These are phyloP conservation scores for Pichia sp. DNA, from an alignment of 1,139 yeast species.

Conservation along the genomic window DNA sequence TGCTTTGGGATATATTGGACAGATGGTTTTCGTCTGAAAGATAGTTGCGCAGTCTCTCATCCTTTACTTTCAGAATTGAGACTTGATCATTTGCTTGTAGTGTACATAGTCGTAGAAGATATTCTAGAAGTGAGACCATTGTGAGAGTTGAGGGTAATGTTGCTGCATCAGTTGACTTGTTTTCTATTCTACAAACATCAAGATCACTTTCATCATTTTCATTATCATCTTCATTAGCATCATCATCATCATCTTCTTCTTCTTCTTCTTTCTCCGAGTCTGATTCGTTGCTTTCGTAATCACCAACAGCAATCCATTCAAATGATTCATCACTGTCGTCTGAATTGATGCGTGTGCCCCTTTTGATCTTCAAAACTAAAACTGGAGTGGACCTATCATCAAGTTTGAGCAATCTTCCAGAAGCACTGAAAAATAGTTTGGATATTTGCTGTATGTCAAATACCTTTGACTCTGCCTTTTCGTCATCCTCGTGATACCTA, in stretches of 20 bases:
- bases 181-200: background rate
- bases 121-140: constrained; percentile 54
- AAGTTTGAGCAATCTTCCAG: constrained; percentile 59
- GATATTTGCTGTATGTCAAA: constrained; percentile 41
- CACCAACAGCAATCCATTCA: constrained; percentile 23
- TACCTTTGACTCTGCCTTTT: constrained; percentile 31
- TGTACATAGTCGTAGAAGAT: constrained; percentile 53
- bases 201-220: constrained; percentile 5
- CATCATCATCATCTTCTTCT: constrained; percentile 11
- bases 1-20: constrained; percentile 8
- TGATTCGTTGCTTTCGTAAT: constrained; percentile 9
- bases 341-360: constrained; percentile 21
- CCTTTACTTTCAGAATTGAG: constrained; percentile 50
- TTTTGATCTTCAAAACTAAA: constrained; percentile 48
- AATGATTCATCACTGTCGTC: constrained; percentile 25
- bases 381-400: constrained; percentile 67
- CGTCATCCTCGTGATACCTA: constrained; percentile 59
- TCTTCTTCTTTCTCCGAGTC: constrained; percentile 21
- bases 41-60: constrained; percentile 60
- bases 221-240: constrained; percentile 8
- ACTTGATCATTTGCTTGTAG: constrained; percentile 58
- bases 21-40: constrained; percentile 48
- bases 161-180: background rate
- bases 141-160: background rate
- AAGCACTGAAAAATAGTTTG: constrained; percentile 63